Conservation (phyloP, 495 filamentous ascomycete genomes). For the Lepidopterella palustris region DNA sequence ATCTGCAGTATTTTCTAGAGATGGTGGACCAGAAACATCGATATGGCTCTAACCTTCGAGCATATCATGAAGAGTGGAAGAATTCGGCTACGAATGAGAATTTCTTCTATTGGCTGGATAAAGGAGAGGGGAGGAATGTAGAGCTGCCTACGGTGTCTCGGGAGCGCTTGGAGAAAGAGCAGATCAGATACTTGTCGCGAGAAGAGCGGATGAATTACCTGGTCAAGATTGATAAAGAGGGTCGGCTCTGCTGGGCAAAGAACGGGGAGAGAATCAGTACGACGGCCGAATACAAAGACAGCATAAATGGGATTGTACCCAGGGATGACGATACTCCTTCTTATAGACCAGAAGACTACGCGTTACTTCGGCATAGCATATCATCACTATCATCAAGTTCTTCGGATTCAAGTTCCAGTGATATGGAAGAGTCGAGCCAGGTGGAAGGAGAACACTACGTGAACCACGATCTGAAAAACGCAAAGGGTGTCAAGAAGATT, state of each 20-base stretch:
- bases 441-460: conserved; percentile 46
- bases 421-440: conserved; percentile 24
- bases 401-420: conserved; percentile 23
- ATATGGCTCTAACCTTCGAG: conserved; percentile 76
- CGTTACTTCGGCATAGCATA: conserved; percentile 9
- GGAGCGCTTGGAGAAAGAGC: conserved; percentile 35
- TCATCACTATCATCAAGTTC: conserved; percentile 12
- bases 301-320: conserved; percentile 67
- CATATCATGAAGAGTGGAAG: conserved; percentile 83
- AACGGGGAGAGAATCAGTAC: conserved; percentile 73
- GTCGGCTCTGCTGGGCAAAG: conserved; percentile 43
- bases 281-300: conserved; percentile 67
- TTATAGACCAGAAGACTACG: conserved; percentile 5
- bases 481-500: conserved; percentile 56
- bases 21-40: conserved; percentile 88
- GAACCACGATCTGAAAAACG: conserved; percentile 47
- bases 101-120: conserved; percentile 95
- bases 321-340: conserved; percentile 45
- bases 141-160: conserved; percentile 38
- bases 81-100: conserved; percentile 68
- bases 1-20: conserved; percentile 83
- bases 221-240: conserved; percentile 36
- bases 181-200: conserved; percentile 39
- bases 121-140: conserved; percentile 46
- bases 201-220: conserved; percentile 38